Evolutionary conservation across 2,329 filamentous ascomycete species (phyloP), one percentile per base, ranked within the genome.

Genomic region (Dendryphion nanum): DNA sequence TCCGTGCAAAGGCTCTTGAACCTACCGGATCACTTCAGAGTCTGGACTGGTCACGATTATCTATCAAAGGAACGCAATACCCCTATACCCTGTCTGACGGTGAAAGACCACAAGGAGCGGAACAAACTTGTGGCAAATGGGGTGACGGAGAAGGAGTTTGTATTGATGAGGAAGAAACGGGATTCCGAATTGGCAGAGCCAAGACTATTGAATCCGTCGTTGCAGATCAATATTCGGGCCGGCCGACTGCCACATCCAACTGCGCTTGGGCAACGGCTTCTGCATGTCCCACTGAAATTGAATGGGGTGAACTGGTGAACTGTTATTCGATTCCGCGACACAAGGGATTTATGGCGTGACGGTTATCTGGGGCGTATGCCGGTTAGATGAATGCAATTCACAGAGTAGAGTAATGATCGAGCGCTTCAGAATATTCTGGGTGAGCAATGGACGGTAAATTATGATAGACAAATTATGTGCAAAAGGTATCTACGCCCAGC

Each of bases 201-300:
- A 2, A 59, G 45, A 24, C 37, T 71, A 38, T 35, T 70, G 21
- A 56, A 67, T 38, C 64, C 58, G 30, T 58, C 64, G 2, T 39
- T 70, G 49, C 66, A 70, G 47, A 43, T 69, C 6, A 70, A 70
- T 38, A 53, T 69, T 26, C 58, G 65, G n/a, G 67, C 53, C 0
- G 66, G 64, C 1, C 48, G 51, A 19, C 48, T 69, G 28, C 66
- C 67, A 1, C 21, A 14, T 14, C 30, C 24, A 15, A 43, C 30
- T 6, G 36, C 29, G 19, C 18, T 30, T 19, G 45, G 42, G 2
- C 36, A 30, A 15, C 24, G 42, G 19, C 19, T 48, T 17, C 26
- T 73, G 64, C 29, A 88, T 83, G 52, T 87, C 80, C 57, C 83
- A 77, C 13, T 48, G 26, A 48, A 43, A 24, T 3, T 41, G 3